phyloP scores from a whole-genome alignment of 1,284 basidiomycete genomes.

The Ustilago shanxiensis region DNA sequence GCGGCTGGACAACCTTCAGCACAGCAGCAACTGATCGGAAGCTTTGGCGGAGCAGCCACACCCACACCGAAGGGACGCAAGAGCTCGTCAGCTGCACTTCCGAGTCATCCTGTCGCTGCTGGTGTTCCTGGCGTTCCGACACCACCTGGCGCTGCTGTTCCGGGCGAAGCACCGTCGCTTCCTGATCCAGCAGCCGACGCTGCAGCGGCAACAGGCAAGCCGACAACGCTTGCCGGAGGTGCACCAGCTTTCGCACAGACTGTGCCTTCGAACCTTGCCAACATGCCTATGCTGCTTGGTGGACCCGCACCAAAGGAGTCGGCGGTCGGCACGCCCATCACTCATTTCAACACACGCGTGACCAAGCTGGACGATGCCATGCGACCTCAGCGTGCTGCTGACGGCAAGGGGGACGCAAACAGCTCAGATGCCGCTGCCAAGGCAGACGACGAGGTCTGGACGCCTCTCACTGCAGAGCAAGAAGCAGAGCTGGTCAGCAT shows the following conservation, averaged over 20 bases:
- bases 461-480: conserved; percentile 73
- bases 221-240: conserved; percentile 46
- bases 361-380: conserved; percentile 73
- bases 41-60: conserved; percentile 23
- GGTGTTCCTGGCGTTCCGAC: conserved; percentile 2
- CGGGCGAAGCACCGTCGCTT: conserved; percentile 30
- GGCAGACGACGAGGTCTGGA: conserved; percentile 39
- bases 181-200: conserved; percentile 39
- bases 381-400: conserved; percentile 74
- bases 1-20: conserved; percentile 38
- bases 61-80: conserved; percentile 25
- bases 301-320: conserved; percentile 65
- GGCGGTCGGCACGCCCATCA: conserved; percentile 72
- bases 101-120: conserved; percentile 13
- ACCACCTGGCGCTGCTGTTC: conserved; percentile 6
- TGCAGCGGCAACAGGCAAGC: conserved; percentile 40
- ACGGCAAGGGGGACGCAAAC: conserved; percentile 3
- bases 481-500: conserved; percentile 73
- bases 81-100: conserved; percentile 20
- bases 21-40: conserved; percentile 42
- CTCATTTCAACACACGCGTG: conserved; percentile 77
- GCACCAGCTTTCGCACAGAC: conserved; percentile 38
- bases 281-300: conserved; percentile 67
- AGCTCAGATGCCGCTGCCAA: conserved; percentile 16
- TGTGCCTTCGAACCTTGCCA: conserved; percentile 65